phyloP scores from a whole-genome alignment of 306 rosid genomes.

The Urtica urens region DNA sequence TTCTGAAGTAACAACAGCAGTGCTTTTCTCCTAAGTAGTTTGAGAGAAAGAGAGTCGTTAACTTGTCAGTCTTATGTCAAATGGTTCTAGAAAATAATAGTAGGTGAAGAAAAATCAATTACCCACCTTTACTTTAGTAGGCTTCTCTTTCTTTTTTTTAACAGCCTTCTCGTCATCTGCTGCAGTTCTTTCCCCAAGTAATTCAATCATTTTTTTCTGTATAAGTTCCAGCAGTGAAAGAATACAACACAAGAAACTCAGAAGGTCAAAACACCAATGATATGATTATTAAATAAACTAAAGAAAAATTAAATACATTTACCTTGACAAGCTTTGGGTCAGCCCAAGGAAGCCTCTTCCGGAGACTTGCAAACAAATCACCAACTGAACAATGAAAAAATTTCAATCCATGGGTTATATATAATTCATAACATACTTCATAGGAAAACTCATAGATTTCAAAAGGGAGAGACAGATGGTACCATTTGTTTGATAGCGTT shows the following conservation, averaged over 20 bases:
- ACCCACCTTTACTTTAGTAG: conserved; percentile 70
- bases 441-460: too few relatives aligned
- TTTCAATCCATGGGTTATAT: too few relatives aligned
- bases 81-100: neutral
- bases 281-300: too few relatives aligned
- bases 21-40: conserved; percentile 39
- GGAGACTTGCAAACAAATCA: conserved; percentile 62
- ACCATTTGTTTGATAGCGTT: too few relatives aligned
- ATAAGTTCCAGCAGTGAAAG: conserved; percentile 40
- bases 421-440: too few relatives aligned
- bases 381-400: conserved; percentile 42
- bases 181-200: conserved; percentile 86
- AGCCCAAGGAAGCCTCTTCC: conserved; percentile 92
- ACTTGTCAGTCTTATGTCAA: conserved; percentile 8
- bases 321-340: conserved; percentile 95
- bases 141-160: conserved; percentile 84
- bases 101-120: conserved; percentile 5
- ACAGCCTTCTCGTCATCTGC: conserved; percentile 77
- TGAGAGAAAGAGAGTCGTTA: neutral
- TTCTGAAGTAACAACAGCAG: conserved; percentile 40
- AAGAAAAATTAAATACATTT: conserved; percentile 1
- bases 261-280: too few relatives aligned
- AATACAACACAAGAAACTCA: too few relatives aligned
- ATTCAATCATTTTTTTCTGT: conserved; percentile 59
- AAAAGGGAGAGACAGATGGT: too few relatives aligned